Conservation (phyloP, 768 basidiomycete species). For the Strobilomyces echinocephalus region DNA sequence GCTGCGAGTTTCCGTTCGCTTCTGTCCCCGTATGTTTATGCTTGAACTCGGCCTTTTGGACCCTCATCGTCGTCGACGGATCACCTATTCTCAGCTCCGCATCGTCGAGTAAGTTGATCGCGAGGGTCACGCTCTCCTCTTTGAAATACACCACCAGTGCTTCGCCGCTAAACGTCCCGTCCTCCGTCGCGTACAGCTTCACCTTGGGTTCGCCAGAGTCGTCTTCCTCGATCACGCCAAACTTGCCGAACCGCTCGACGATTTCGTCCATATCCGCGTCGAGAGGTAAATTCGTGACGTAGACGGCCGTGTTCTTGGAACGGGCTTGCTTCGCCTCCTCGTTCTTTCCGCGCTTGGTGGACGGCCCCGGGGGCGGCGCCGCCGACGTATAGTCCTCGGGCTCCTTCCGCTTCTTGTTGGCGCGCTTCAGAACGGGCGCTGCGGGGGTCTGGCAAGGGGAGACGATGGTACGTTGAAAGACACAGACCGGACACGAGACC, state of each 20-base stretch:
- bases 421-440: constrained; percentile 77
- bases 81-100: constrained; percentile 86
- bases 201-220: constrained; percentile 89
- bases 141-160: constrained; percentile 97
- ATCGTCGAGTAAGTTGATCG: constrained; percentile 82
- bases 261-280: constrained; percentile 75
- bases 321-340: constrained; percentile 47
- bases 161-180: constrained; percentile 88
- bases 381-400: constrained; percentile 67
- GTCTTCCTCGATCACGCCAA: constrained; percentile 90
- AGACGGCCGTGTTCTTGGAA: constrained; percentile 92
- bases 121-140: constrained; percentile 88
- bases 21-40: constrained; percentile 55
- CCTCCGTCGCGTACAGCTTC: constrained; percentile 89
- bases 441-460: constrained; percentile 63
- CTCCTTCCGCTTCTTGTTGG: constrained; percentile 75
- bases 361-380: constrained; percentile 45
- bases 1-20: constrained; percentile 40
- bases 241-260: constrained; percentile 82
- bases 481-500: constrained; percentile 25
- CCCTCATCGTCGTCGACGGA: constrained; percentile 64
- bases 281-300: constrained; percentile 76
- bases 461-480: constrained; percentile 21
- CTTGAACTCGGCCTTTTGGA: constrained; percentile 71
- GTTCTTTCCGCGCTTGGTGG: constrained; percentile 67